Conservation (phyloP, 371 early-diverging fungal genomes). For the Umbelopsis sp. region DNA sequence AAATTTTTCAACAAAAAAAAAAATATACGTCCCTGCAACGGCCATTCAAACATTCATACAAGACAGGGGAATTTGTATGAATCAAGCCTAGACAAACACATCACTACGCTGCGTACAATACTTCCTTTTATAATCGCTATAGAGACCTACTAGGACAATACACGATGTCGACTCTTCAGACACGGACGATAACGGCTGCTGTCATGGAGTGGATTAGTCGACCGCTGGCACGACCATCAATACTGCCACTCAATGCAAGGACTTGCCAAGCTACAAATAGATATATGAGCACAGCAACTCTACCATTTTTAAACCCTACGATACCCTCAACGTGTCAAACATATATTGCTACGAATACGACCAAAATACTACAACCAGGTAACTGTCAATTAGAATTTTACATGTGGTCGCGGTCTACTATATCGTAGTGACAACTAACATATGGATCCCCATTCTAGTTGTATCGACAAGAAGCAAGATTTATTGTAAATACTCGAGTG, state of each 20-base stretch:
- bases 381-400: background rate
- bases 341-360: background rate
- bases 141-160: too few relatives aligned
- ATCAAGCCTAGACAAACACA: too few relatives aligned
- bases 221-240: background rate
- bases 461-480: background rate
- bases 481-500: background rate
- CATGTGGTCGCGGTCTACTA: background rate
- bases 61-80: too few relatives aligned
- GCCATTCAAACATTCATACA: too few relatives aligned
- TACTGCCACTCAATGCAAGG: background rate
- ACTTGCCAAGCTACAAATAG: background rate
- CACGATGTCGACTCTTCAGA: constrained; percentile 7
- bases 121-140: too few relatives aligned
- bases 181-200: constrained; percentile 5
- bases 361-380: background rate
- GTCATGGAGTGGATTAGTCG: background rate
- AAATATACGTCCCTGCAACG: too few relatives aligned
- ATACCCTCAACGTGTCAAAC: background rate
- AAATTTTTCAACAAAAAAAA: too few relatives aligned
- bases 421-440: background rate
- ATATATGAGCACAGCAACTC: background rate
- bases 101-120: too few relatives aligned
- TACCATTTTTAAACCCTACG: background rate
- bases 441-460: background rate